These are phyloP conservation scores for Daldinia caldariorum DNA, from an alignment of 495 filamentous ascomycete genomes.

Conservation along the genomic window DNA sequence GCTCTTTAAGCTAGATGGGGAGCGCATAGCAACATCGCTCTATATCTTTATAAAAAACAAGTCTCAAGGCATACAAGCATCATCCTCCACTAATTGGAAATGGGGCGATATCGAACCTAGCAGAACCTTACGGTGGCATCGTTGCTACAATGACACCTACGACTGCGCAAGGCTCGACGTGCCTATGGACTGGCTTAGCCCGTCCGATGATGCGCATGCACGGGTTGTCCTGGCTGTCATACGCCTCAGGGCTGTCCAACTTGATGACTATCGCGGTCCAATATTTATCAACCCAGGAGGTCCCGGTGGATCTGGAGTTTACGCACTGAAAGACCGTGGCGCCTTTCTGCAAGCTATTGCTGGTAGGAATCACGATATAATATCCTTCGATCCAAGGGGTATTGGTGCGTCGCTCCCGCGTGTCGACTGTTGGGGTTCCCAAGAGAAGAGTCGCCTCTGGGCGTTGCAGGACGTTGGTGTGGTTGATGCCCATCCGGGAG, in stretches of 20 bases:
- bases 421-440: conserved; percentile 55
- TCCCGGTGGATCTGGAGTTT: conserved; percentile 61
- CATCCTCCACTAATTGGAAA: conserved; percentile 21
- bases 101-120: conserved; percentile 52
- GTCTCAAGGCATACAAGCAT: neutral
- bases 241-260: conserved; percentile 55
- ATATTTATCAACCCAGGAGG: conserved; percentile 65
- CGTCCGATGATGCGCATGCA: conserved; percentile 43
- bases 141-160: conserved; percentile 47
- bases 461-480: conserved; percentile 51
- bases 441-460: conserved; percentile 52
- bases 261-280: conserved; percentile 54
- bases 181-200: conserved; percentile 61
- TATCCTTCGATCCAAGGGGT: conserved; percentile 63
- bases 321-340: conserved; percentile 50
- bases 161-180: conserved; percentile 57
- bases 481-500: conserved; percentile 53
- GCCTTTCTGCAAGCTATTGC: conserved; percentile 56
- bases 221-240: conserved; percentile 57
- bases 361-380: conserved; percentile 59
- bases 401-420: conserved; percentile 55
- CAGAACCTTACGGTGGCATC: conserved; percentile 48
- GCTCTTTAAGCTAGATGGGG: conserved; percentile 10
- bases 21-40: neutral
- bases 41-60: neutral